Evolutionary conservation across 805 yeast genomes (phyloP).

Genomic region (Saturnispora bothae): DNA sequence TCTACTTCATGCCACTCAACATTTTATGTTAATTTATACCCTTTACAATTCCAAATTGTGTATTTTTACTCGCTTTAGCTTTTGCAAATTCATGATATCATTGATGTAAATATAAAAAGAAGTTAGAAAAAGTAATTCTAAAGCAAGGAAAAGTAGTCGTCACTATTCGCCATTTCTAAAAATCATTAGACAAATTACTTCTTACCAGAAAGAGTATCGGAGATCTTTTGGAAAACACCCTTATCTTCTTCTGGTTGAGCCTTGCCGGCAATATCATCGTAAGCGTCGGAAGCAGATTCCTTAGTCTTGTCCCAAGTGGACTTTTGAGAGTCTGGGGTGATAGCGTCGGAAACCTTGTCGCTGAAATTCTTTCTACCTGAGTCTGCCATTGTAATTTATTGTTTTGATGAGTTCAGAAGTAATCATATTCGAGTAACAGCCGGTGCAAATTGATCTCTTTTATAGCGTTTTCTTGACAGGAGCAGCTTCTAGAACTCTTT

Average conservation of each 20-base stretch:
- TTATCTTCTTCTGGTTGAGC: conserved; percentile 58
- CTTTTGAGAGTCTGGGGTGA: conserved; percentile 68
- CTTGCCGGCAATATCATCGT: conserved; percentile 51
- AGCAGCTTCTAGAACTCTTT: no score
- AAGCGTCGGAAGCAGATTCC: conserved; percentile 57
- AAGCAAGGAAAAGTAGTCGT: no score
- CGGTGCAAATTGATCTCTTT: no score
- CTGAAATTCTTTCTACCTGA: conserved; percentile 67
- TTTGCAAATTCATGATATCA: no score
- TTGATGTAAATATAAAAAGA: no score
- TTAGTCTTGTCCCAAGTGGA: conserved; percentile 52
- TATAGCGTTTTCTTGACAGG: no score
- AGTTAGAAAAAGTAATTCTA: no score
- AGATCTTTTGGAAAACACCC: conserved; percentile 56
- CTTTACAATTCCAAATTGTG: no score
- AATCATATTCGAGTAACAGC: no score
- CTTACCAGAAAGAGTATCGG: conserved; percentile 56
- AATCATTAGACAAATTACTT: conserved; percentile 15
- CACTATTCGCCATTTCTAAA: background rate
- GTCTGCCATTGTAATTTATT: conserved; percentile 19
- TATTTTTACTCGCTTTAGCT: no score
- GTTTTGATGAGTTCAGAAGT: background rate
- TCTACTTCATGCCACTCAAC: no score
- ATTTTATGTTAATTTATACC: no score
- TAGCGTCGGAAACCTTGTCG: conserved; percentile 55